Percentiles rank a stretch among this genome's conserved stretches.
Conservation (phyloP, 2,329 filamentous ascomycete species). For the Aspergillus sp. region DNA sequence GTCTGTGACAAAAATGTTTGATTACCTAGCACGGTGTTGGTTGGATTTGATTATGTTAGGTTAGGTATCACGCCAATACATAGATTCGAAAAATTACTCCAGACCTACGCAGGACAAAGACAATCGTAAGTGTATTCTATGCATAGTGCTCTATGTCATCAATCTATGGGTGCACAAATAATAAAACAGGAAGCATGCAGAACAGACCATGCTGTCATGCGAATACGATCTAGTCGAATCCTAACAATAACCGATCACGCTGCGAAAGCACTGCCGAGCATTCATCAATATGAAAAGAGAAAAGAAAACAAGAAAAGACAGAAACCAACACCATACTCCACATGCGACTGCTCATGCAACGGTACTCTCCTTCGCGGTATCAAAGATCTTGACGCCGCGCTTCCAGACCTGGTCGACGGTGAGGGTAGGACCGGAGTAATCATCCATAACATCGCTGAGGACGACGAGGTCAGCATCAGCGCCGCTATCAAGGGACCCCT, state of each 20-base stretch:
- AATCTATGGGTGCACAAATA: neutral
- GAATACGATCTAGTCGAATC: no score
- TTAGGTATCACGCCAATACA: neutral
- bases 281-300: no score
- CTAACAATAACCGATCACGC: no score
- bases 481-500: constrained; percentile 39
- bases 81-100: neutral
- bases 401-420: constrained; percentile 46
- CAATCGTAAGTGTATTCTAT: no score
- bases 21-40: neutral
- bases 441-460: constrained; percentile 33
- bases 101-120: no score
- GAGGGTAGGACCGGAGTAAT: constrained; percentile 31
- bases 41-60: neutral
- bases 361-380: constrained; percentile 27
- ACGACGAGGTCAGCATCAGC: constrained; percentile 45
- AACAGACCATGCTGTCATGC: neutral
- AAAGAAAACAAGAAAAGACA: neutral
- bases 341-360: neutral
- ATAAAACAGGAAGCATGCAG: no score
- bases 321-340: neutral
- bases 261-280: no score
- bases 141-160: neutral
- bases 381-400: constrained; percentile 40
- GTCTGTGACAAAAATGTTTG: neutral